Base-by-base conservation (phyloP, 306 rosid genomes). In the Gillenia trifoliata region DNA sequence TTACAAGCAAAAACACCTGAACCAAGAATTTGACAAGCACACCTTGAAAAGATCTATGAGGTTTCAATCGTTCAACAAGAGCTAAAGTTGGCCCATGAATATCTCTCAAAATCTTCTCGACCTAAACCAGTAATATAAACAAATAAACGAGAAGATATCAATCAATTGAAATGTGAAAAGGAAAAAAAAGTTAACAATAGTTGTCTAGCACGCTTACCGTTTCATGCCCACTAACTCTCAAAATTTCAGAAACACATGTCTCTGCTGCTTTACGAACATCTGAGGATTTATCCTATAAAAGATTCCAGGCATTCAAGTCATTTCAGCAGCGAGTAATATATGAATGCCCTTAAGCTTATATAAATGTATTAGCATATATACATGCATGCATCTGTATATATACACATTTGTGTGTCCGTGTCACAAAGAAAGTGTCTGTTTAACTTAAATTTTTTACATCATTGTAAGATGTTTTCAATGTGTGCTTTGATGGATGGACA, bases 191-290 rank as follows among this genome's bases (percentile, higher is more conserved):
- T 64, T 63, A 50, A 33, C 34, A 16, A 56, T 11, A 25, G 70
- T 71, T 56, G 67, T 49, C 69, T 49, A 34, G 71, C 54, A 72
- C 28, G 66, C 92, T 65, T 87, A 92, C 99, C 56, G 79, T 72
- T 69, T 95, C 99, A 62, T 80, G 96, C 72, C 88, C 93, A 82
- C 90, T 83, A 77, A 88, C 99, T 85, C 97, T 92, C 80, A 92
- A 47, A 81, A 95, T 86, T 87, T 92, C 99, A 77, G 78, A 79
- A 78, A 95, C 78, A 80, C 98, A 95, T 66, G 91, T 71, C 83
- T 95, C 98, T 19, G 99, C 96, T 26, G 97, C 97, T 88, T 95
- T 95, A 71, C 99, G 99, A 76, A 95, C 97, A 85, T 95, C 99
- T 2, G 97, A 90, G 2, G 99, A 92, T 90, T 95, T 95, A 84